phyloP scores from a whole-genome alignment of 1,284 basidiomycete genomes.

The Spongispora temasekensis region DNA sequence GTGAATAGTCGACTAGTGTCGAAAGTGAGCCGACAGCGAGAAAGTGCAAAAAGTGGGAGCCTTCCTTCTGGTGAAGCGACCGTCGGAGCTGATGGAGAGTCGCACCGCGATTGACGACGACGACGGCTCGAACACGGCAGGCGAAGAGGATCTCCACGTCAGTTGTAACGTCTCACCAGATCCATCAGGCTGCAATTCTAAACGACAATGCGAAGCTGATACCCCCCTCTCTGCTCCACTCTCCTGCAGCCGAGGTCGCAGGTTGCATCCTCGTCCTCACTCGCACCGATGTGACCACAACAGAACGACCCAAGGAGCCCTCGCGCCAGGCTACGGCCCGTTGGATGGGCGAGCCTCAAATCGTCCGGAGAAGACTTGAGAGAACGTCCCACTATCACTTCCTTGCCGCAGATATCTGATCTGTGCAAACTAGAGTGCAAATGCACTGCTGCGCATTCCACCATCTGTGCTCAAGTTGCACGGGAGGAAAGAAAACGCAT shows the following conservation, averaged over 20 bases:
- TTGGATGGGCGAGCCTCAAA: conserved; percentile 95
- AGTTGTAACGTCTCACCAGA: conserved; percentile 14
- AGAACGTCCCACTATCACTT: conserved; percentile 40
- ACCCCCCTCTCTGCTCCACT: conserved; percentile 69
- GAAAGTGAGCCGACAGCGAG: too few relatives aligned
- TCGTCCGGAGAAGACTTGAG: conserved; percentile 76
- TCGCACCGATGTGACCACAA: conserved; percentile 61
- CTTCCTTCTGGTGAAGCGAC: too few relatives aligned
- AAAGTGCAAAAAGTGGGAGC: too few relatives aligned
- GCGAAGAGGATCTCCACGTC: conserved; percentile 54
- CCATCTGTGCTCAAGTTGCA: conserved; percentile 85
- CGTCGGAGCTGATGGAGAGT: too few relatives aligned
- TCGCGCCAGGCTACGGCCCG: conserved; percentile 86
- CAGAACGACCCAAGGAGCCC: conserved; percentile 56
- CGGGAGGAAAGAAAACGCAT: conserved; percentile 85
- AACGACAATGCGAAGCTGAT: conserved; percentile 56
- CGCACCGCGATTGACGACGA: conserved; percentile 58
- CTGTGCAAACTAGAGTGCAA: conserved; percentile 52
- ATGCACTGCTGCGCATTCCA: conserved; percentile 73
- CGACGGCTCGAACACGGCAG: conserved; percentile 56
- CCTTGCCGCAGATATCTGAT: conserved; percentile 7
- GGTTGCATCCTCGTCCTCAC: conserved; percentile 46
- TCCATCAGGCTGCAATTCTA: conserved; percentile 50
- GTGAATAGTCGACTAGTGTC: too few relatives aligned
- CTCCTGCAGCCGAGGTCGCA: conserved; percentile 35